Percentiles rank a stretch among this genome's conserved stretches.
These are phyloP conservation scores for Vicia villosa DNA, from an alignment of 306 rosid genomes.

Conservation along the genomic window DNA sequence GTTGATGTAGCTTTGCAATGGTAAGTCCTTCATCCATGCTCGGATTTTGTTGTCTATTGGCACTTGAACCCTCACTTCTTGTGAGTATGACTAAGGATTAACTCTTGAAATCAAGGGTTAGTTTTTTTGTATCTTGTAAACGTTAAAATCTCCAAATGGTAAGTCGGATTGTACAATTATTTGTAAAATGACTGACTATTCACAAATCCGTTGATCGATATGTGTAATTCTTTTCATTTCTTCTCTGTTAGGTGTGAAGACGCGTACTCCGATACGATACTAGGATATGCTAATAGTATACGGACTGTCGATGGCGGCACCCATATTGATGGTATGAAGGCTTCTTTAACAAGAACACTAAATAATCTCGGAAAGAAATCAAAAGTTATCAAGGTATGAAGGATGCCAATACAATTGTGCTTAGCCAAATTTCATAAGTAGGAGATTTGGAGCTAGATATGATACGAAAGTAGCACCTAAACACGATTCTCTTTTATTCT, in stretches of 20 bases:
- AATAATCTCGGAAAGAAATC: slow-evolving; percentile 89
- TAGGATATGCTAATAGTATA: slow-evolving; percentile 98
- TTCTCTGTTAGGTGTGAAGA: slow-evolving; percentile 82
- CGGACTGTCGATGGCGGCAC: slow-evolving; percentile 97
- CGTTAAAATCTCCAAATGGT: slow-evolving; percentile 13
- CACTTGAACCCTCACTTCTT: background rate
- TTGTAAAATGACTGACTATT: slow-evolving; percentile 28
- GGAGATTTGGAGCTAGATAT: background rate
- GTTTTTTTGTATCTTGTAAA: slow-evolving; percentile 15
- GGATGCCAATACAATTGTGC: background rate
- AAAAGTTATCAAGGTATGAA: slow-evolving; percentile 75
- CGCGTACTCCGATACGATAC: slow-evolving; percentile 92
- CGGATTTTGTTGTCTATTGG: slow-evolving; percentile 11
- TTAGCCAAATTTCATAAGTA: background rate
- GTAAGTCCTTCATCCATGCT: slow-evolving; percentile 46
- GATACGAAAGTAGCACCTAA: background rate
- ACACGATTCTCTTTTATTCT: background rate
- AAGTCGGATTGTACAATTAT: slow-evolving; percentile 28
- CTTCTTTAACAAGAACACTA: slow-evolving; percentile 87
- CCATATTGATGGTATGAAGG: slow-evolving; percentile 90
- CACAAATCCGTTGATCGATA: slow-evolving; percentile 24
- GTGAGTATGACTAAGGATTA: slow-evolving; percentile 19
- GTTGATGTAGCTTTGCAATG: slow-evolving; percentile 93
- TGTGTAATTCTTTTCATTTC: slow-evolving; percentile 36
- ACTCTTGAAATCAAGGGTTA: slow-evolving; percentile 10